These are phyloP conservation scores for Capsella bursapastoris DNA, from an alignment of 345 rosid genomes.

Conservation along the genomic window DNA sequence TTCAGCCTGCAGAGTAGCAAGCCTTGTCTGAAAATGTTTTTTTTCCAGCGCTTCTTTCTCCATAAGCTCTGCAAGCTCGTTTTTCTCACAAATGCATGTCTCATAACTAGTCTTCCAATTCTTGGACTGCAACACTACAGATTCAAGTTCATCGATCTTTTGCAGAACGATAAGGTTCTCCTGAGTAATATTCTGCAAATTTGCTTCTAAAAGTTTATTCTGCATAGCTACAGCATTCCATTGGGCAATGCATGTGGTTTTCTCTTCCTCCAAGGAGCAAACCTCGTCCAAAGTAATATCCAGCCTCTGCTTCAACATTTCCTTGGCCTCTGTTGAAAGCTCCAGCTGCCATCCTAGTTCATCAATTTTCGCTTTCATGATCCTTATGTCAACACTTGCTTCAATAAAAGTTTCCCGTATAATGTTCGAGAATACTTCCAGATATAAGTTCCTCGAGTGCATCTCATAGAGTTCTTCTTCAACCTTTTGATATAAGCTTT, in stretches of 20 bases:
- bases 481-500: constrained; percentile 75
- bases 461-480: constrained; percentile 80
- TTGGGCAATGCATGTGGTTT: constrained; percentile 59
- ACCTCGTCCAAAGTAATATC: constrained; percentile 68
- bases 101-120: constrained; percentile 64
- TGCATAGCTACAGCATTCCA: constrained; percentile 63
- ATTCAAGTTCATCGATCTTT: constrained; percentile 77
- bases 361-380: constrained; percentile 54
- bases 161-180: constrained; percentile 66
- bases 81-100: constrained; percentile 61
- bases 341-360: constrained; percentile 68
- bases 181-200: constrained; percentile 54
- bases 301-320: constrained; percentile 64
- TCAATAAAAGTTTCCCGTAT: constrained; percentile 69
- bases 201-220: constrained; percentile 62
- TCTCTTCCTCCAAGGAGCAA: constrained; percentile 62
- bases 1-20: constrained; percentile 58
- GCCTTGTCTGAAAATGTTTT: constrained; percentile 53
- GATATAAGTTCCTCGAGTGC: constrained; percentile 64
- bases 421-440: constrained; percentile 80
- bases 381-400: constrained; percentile 55
- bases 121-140: constrained; percentile 55
- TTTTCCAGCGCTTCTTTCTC: constrained; percentile 63
- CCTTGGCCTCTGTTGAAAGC: constrained; percentile 66
- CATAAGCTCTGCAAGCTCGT: constrained; percentile 62